Conservation (phyloP, 257 asterid species). For the Solanum gandarillasii region DNA sequence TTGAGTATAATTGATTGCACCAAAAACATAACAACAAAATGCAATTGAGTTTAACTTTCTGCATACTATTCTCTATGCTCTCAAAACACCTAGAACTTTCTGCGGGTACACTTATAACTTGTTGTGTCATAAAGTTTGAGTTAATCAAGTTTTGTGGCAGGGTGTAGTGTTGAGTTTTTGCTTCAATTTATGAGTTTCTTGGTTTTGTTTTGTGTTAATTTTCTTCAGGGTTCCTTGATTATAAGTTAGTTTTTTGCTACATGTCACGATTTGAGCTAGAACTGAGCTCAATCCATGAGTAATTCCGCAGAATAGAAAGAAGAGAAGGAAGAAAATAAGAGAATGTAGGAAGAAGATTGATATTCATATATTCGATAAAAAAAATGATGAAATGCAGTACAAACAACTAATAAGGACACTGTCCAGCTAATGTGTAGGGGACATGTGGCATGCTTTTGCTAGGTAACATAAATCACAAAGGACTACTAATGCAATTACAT, state of each 20-base stretch:
- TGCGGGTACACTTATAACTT: too few relatives aligned
- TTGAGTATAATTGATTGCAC: too few relatives aligned
- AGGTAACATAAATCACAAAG: background rate
- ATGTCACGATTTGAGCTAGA: background rate
- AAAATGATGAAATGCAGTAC: background rate
- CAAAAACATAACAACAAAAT: too few relatives aligned
- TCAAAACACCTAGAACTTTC: too few relatives aligned
- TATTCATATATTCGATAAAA: background rate
- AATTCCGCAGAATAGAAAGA: background rate
- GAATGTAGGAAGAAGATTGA: background rate
- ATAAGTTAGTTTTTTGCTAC: background rate
- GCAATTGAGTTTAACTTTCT: too few relatives aligned
- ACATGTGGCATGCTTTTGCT: background rate
- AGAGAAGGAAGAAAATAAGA: background rate
- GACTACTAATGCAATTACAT: background rate
- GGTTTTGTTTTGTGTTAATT: background rate
- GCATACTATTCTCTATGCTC: too few relatives aligned
- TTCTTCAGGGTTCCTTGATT: background rate
- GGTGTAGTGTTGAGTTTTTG: background rate
- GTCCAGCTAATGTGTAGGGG: background rate
- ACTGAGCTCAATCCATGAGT: background rate
- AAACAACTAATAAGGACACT: background rate
- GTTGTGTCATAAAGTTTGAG: background rate
- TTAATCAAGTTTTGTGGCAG: background rate
- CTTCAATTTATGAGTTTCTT: background rate